A percentile compares a stretch with the other conserved stretches of the same genome.
These are phyloP conservation scores for Camillea tinctor DNA, from an alignment of 2,329 filamentous ascomycete genomes.

Conservation along the genomic window DNA sequence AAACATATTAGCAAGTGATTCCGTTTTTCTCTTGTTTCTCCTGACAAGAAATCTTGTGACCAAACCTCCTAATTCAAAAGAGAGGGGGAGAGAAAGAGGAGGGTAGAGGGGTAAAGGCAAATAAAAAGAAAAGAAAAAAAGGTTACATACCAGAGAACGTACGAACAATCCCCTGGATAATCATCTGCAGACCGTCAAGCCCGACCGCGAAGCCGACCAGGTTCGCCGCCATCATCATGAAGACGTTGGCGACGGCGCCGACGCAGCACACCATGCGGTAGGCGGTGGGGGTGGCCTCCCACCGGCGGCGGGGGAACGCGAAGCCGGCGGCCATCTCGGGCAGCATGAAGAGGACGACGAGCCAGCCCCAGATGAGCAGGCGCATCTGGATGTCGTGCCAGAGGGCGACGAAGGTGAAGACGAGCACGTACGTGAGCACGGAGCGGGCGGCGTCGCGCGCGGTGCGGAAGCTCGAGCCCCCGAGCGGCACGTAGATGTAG, in stretches of 20 bases:
- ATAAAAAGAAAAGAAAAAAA: not conserved
- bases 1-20: not conserved
- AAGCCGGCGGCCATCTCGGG: slow-evolving; percentile 75
- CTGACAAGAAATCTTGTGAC: too few relatives aligned
- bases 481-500: slow-evolving; percentile 91
- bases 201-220: slow-evolving; percentile 94
- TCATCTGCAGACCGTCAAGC: slow-evolving; percentile 76
- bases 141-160: slow-evolving; percentile 65
- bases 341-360: slow-evolving; percentile 89
- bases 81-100: not conserved
- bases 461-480: slow-evolving; percentile 59
- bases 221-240: slow-evolving; percentile 97
- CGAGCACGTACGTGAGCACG: slow-evolving; percentile 73
- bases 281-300: slow-evolving; percentile 64
- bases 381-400: slow-evolving; percentile 97
- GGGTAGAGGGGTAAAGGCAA: too few relatives aligned
- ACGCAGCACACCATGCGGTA: slow-evolving; percentile 80
- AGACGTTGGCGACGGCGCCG: slow-evolving; percentile 77
- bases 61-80: slow-evolving; percentile 1
- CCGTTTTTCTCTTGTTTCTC: not conserved
- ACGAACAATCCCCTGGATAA: slow-evolving; percentile 72
- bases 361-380: slow-evolving; percentile 93
- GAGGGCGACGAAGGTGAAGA: slow-evolving; percentile 95
- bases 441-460: slow-evolving; percentile 52
- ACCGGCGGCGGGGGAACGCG: slow-evolving; percentile 72